Conservation (phyloP, 371 early-diverging fungal genomes). For the Circinella minor region DNA sequence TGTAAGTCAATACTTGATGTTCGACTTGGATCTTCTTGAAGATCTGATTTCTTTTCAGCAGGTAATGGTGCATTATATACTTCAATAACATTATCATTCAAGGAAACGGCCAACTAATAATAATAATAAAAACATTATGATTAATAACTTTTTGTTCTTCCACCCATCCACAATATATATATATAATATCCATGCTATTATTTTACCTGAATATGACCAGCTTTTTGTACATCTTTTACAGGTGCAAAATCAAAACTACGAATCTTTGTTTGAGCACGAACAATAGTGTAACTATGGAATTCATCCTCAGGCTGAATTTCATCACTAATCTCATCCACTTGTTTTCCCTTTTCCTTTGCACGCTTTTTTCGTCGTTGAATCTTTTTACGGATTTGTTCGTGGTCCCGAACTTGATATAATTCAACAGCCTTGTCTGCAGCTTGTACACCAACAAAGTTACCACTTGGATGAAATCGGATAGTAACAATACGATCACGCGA, state of each 20-base stretch:
- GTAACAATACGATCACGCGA: slow-evolving; percentile 83
- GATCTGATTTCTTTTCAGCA: slow-evolving; percentile 52
- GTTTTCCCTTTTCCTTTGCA: slow-evolving; percentile 78
- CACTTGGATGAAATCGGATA: slow-evolving; percentile 77
- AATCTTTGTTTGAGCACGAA: slow-evolving; percentile 74
- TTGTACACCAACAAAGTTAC: slow-evolving; percentile 77
- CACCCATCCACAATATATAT: too few relatives aligned
- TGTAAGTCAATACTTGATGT: slow-evolving; percentile 75
- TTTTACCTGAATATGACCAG: slow-evolving; percentile 51
- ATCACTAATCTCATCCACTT: slow-evolving; percentile 47
- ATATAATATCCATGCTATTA: background rate
- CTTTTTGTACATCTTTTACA: slow-evolving; percentile 55
- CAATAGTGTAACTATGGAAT: slow-evolving; percentile 62
- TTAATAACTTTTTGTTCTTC: too few relatives aligned
- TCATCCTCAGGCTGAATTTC: slow-evolving; percentile 73
- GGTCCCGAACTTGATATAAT: slow-evolving; percentile 76
- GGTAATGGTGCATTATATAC: slow-evolving; percentile 62
- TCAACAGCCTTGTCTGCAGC: slow-evolving; percentile 84
- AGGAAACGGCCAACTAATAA: slow-evolving; percentile 51
- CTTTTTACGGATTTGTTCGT: slow-evolving; percentile 82
- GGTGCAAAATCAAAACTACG: slow-evolving; percentile 80
- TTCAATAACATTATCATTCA: slow-evolving; percentile 79
- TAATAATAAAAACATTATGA: background rate
- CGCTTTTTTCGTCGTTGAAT: slow-evolving; percentile 81
- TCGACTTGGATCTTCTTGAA: slow-evolving; percentile 53